Conservation (phyloP, 2,329 filamentous ascomycete species). For the Pestalotiopsis fici region DNA sequence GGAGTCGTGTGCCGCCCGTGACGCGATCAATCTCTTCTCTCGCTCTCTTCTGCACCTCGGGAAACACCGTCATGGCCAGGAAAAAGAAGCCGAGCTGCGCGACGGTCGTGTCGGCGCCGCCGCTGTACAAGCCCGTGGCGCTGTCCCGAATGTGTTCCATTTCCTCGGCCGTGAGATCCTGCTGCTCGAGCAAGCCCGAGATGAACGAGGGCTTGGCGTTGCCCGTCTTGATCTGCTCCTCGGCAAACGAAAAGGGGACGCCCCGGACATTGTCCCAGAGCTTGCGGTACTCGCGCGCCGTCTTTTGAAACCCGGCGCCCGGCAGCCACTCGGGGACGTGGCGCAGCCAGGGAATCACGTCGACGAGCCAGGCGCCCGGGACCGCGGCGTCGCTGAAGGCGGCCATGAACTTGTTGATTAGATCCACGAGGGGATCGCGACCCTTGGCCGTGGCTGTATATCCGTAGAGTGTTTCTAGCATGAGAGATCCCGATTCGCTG, state of each 20-base stretch:
- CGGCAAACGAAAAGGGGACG: conserved; percentile 22
- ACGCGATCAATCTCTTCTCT: conserved; percentile 30
- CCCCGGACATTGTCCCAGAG: conserved; percentile 13
- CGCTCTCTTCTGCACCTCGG: conserved; percentile 40
- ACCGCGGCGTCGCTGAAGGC: conserved; percentile 17
- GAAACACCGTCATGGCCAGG: conserved; percentile 46
- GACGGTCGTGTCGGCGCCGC: conserved; percentile 36
- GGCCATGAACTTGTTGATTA: conserved; percentile 17
- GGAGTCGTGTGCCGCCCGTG: conserved; percentile 27
- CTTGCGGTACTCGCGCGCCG: conserved; percentile 13
- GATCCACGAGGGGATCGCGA: conserved; percentile 22
- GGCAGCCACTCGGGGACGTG: conserved; percentile 28
- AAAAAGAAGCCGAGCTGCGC: conserved; percentile 42
- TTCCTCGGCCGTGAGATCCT: conserved; percentile 11
- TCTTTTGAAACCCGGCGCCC: conserved; percentile 24
- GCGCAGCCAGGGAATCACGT: conserved; percentile 23
- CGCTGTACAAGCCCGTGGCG: conserved; percentile 20
- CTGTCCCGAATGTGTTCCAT: conserved; percentile 17
- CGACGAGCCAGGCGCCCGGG: conserved; percentile 26
- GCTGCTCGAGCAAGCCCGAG: background rate
- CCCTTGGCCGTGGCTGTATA: conserved; percentile 22
- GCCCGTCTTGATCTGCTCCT: conserved; percentile 16
- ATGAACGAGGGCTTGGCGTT: conserved; percentile 8
- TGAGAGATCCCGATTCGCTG: conserved; percentile 29
- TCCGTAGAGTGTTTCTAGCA: conserved; percentile 29